These are phyloP conservation scores for Amylostereum chailletii DNA, from an alignment of 1,284 basidiomycete species.

Conservation along the genomic window DNA sequence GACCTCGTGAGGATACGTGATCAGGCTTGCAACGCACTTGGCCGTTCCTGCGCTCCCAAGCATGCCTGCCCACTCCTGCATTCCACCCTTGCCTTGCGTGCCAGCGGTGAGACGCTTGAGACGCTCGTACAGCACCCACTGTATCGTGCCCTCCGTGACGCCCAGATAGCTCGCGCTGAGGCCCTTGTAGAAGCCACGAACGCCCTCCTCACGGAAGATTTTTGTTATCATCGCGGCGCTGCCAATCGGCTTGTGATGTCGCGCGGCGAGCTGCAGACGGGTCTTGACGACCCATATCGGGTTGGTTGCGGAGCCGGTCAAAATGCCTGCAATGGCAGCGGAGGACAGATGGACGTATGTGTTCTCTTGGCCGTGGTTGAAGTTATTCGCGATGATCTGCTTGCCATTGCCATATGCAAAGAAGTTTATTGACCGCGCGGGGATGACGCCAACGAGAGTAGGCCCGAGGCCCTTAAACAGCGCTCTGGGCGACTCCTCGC, in stretches of 20 bases:
- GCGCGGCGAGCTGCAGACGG: conserved; percentile 67
- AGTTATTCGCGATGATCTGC: conserved; percentile 74
- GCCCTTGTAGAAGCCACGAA: conserved; percentile 90
- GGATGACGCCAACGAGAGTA: conserved; percentile 90
- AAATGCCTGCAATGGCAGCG: conserved; percentile 80
- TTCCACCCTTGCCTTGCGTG: conserved; percentile 46
- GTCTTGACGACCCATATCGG: conserved; percentile 99
- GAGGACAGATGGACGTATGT: conserved; percentile 80
- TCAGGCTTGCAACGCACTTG: conserved; percentile 87
- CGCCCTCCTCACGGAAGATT: conserved; percentile 78
- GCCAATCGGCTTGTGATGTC: conserved; percentile 14
- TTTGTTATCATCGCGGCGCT: conserved; percentile 47
- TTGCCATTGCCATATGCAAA: conserved; percentile 98
- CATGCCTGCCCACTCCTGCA: conserved; percentile 70
- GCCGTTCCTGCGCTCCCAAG: conserved; percentile 88
- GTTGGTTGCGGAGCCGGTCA: conserved; percentile 88
- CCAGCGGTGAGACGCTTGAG: conserved; percentile 57
- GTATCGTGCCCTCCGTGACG: conserved; percentile 94
- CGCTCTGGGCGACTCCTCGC: conserved; percentile 85
- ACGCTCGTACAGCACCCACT: conserved; percentile 95
- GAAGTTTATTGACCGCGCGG: conserved; percentile 96
- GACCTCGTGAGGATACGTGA: conserved; percentile 97
- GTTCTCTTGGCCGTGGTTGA: conserved; percentile 82
- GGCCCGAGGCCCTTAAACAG: conserved; percentile 94
- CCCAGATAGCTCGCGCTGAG: conserved; percentile 93